Base-by-base conservation (phyloP, 352 stramenopile species). In the Phytopythium helicoides region DNA sequence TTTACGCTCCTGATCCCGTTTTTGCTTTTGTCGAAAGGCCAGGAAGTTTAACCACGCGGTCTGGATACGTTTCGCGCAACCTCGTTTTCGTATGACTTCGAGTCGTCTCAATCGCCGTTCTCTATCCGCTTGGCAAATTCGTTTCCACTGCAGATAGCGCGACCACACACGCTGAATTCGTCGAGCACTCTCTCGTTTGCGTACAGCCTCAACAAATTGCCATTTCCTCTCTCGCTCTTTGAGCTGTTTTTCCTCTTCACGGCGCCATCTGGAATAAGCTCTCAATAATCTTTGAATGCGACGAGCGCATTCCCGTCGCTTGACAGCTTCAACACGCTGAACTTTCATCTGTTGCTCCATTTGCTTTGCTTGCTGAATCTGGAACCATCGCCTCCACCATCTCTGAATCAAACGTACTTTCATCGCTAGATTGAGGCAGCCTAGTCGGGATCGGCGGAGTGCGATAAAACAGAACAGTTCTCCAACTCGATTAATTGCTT, bases 381-480 rank as follows among this genome's bases (percentile, higher is more conserved):
- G 26, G 16, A 35, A 49, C 60, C 60, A 68, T 8, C 10, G 34
- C 26, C 55, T 39, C 53, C 52, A 77, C 26, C 28, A 26, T 23
- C 47, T 49, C 47, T 77, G 67, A 31, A 77, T 54, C 4, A 44
- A 59, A 11, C 70, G 47, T 34, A 58, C 56, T 19, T 16, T 51
- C 35, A 50, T 36, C 19, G 47, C 47, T 1, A 22, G 22, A 0
- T 47, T 47, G 6, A 79, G 49, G 15, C 61, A 22, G 12, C 66
- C 60, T 21, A 81, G 11, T 12, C 56, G 56, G 6, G 34, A 26
- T 22, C 35, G 48, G 21, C 54, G 61, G 9, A 52, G 37, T 3
- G 33, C 3, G 1, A 70, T 22, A 6, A 23, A 6, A 4, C 37
- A 48, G 4, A 49, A 47, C 11, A 77, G 16, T 5, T 48, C 46